Percentiles rank a stretch among this genome's conserved stretches.
Conservation (phyloP, 2,329 filamentous ascomycete genomes). For the Dothideomycetes sp. region DNA sequence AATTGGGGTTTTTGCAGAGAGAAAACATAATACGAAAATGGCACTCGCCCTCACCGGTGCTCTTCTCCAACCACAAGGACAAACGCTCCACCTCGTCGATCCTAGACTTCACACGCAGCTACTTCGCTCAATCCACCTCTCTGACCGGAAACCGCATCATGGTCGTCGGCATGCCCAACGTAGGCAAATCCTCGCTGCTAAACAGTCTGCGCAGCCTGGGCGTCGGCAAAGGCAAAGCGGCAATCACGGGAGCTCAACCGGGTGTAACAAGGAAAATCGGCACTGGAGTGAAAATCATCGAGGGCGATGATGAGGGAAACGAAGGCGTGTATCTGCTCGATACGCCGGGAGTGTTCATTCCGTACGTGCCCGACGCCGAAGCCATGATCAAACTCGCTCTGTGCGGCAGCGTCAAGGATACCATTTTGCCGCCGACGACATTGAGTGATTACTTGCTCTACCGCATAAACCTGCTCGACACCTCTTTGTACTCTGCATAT, state of each 20-base stretch:
- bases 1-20: conserved; percentile 4
- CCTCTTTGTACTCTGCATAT: conserved; percentile 54
- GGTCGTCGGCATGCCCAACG: conserved; percentile 95
- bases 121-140: conserved; percentile 44
- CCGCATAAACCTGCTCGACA: conserved; percentile 62
- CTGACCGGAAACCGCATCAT: conserved; percentile 78
- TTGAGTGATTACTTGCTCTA: conserved; percentile 87
- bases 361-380: conserved; percentile 75
- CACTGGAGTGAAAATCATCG: conserved; percentile 66
- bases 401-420: conserved; percentile 83
- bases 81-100: conserved; percentile 35
- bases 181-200: conserved; percentile 90
- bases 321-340: conserved; percentile 75
- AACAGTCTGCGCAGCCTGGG: conserved; percentile 71
- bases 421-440: conserved; percentile 65
- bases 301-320: conserved; percentile 30
- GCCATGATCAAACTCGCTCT: conserved; percentile 93
- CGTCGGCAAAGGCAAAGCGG: conserved; percentile 59
- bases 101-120: conserved; percentile 43
- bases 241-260: conserved; percentile 74
- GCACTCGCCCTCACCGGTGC: conserved; percentile 43
- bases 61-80: conserved; percentile 45
- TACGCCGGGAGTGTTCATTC: conserved; percentile 91
- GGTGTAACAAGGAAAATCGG: conserved; percentile 82
- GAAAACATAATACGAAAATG: conserved; percentile 39